Evolutionary conservation across 306 rosid genomes (phyloP).

Genomic region (Quercus variabilis): DNA sequence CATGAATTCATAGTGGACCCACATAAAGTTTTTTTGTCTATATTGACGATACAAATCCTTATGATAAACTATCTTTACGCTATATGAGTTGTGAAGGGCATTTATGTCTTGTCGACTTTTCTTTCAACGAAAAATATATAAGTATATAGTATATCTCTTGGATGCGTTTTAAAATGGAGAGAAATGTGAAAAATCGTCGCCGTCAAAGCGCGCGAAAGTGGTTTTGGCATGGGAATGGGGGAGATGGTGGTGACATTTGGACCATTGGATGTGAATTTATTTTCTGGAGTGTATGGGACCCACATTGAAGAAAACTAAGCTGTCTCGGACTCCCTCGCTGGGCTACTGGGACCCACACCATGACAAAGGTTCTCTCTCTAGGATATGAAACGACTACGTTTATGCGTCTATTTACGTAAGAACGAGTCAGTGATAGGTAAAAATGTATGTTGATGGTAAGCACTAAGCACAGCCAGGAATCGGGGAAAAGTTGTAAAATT

Average conservation of each 20-base stretch:
- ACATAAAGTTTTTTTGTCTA: neutral
- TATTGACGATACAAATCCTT: constrained; percentile 2
- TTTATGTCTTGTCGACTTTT: neutral
- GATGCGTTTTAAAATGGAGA: neutral
- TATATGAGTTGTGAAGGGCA: neutral
- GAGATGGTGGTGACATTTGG: constrained; percentile 8
- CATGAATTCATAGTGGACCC: neutral
- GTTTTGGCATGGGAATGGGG: neutral
- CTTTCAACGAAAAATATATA: no score
- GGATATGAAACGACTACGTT: neutral
- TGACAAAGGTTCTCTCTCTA: neutral
- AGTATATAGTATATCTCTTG: neutral
- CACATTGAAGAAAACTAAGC: neutral
- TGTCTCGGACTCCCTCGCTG: neutral
- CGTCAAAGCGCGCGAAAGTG: constrained; percentile 42
- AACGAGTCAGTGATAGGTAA: no score
- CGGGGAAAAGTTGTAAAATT: no score
- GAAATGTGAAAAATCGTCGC: constrained; percentile 58
- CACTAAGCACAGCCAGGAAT: no score
- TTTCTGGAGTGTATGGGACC: neutral
- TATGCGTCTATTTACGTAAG: no score
- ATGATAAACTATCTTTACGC: no score
- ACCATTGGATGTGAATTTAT: constrained; percentile 2
- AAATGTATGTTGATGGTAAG: no score
- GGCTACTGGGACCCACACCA: neutral